These are phyloP conservation scores for Paraphoma chrysanthemicola DNA, from an alignment of 2,329 filamentous ascomycete genomes.

Conservation along the genomic window DNA sequence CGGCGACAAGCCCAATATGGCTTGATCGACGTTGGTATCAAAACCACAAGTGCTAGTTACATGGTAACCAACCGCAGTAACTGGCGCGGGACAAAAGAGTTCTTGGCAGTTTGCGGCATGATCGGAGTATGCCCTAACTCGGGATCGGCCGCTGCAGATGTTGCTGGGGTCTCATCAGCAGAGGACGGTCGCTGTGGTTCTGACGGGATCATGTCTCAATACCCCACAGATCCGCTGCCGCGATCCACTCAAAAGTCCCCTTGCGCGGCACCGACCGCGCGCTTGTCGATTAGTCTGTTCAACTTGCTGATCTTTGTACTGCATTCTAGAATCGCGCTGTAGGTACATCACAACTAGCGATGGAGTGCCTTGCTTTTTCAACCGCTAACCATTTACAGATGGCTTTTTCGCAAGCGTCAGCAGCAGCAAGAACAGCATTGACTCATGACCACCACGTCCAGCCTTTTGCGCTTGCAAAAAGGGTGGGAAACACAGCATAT, in stretches of 20 bases:
- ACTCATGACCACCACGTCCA: neutral
- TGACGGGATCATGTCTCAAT: neutral
- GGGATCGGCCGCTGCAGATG: neutral
- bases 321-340: neutral
- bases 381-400: neutral
- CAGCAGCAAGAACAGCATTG: neutral
- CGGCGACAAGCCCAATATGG: no score
- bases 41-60: no score
- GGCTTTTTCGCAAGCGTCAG: neutral
- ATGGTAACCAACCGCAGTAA: no score
- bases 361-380: neutral
- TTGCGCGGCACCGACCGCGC: constrained; percentile 2
- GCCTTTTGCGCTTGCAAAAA: neutral
- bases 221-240: constrained; percentile 6
- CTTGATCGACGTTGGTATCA: no score
- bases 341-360: neutral
- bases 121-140: neutral
- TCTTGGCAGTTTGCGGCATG: neutral
- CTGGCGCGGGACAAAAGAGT: no score
- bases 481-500: neutral
- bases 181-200: neutral
- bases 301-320: neutral
- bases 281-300: neutral
- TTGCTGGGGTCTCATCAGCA: neutral
- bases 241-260: neutral